Conservation (phyloP, 495 filamentous ascomycete genomes). For the Chlorociboria aeruginascens region DNA sequence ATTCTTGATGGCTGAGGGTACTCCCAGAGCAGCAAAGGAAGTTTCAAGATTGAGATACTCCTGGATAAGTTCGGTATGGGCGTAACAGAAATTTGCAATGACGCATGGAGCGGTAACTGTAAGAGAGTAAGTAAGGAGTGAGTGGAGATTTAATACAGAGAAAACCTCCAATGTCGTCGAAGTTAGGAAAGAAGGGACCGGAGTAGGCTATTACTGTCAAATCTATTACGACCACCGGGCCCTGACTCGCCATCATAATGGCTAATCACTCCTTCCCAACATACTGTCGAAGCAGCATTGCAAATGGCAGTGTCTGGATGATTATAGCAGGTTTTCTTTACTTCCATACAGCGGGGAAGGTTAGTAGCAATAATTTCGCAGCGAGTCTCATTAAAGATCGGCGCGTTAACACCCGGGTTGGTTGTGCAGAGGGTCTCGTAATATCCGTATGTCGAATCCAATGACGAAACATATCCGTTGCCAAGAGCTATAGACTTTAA, state of each 20-base stretch:
- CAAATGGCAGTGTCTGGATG: conserved; percentile 19
- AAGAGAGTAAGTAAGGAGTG: not conserved
- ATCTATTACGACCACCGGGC: conserved; percentile 27
- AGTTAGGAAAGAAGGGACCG: not conserved
- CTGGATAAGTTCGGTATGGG: conserved; percentile 18
- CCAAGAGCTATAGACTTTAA: conserved; percentile 29
- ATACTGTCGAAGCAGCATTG: not conserved
- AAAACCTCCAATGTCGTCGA: not conserved
- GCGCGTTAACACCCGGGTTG: conserved; percentile 18
- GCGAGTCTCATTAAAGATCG: conserved; percentile 27
- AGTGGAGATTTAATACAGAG: not conserved
- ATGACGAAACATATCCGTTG: conserved; percentile 27
- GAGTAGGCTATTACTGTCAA: conserved; percentile 28
- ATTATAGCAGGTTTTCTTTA: conserved; percentile 20
- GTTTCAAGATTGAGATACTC: conserved; percentile 26
- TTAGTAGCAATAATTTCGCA: conserved; percentile 32
- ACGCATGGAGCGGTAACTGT: conserved; percentile 27
- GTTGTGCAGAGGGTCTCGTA: conserved; percentile 35
- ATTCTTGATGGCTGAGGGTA: conserved; percentile 6
- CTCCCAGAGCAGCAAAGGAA: conserved; percentile 22
- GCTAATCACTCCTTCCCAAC: not conserved
- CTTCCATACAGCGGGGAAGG: conserved; percentile 30
- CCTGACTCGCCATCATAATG: conserved; percentile 1
- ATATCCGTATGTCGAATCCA: conserved; percentile 26
- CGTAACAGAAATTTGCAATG: conserved; percentile 28